Percentiles rank a stretch among this genome's conserved stretches.
Conservation (phyloP, 305 asterid species). For the Ruellia speciosa region DNA sequence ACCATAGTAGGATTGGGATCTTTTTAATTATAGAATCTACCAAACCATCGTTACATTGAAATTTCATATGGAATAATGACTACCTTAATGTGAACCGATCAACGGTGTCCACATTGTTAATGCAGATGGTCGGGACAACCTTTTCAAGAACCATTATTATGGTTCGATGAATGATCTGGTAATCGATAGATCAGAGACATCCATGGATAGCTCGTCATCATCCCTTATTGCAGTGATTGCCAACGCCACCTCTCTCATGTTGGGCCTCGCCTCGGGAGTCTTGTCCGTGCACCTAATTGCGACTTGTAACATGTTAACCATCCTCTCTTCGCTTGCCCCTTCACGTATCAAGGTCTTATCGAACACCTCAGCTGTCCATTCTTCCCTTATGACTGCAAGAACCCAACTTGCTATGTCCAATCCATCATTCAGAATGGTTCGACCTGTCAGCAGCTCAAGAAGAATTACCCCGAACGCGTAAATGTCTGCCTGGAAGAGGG, state of each 20-base stretch:
- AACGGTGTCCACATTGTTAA: too few relatives aligned
- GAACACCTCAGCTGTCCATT: slow-evolving; percentile 81
- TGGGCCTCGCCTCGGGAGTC: slow-evolving; percentile 42
- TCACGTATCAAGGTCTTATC: slow-evolving; percentile 48
- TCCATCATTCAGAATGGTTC: slow-evolving; percentile 39
- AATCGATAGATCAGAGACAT: slow-evolving; percentile 35
- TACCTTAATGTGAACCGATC: too few relatives aligned
- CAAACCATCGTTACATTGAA: too few relatives aligned
- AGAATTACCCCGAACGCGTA: slow-evolving; percentile 60
- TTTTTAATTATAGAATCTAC: too few relatives aligned
- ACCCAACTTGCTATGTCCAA: slow-evolving; percentile 65
- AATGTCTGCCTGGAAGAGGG: slow-evolving; percentile 41
- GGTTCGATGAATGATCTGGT: slow-evolving; percentile 27
- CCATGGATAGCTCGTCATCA: slow-evolving; percentile 62
- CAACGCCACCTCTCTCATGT: slow-evolving; percentile 43
- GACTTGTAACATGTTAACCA: slow-evolving; percentile 53
- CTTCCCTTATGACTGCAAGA: slow-evolving; percentile 54
- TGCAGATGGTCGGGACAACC: too few relatives aligned
- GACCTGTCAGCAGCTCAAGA: slow-evolving; percentile 68
- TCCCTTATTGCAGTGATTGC: slow-evolving; percentile 43
- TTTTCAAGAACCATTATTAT: too few relatives aligned
- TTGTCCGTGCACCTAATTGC: slow-evolving; percentile 50
- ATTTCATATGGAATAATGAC: too few relatives aligned
- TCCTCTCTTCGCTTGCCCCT: slow-evolving; percentile 64
- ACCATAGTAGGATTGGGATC: too few relatives aligned